Base-by-base conservation (phyloP, 805 yeast genomes). In the Sugiyamaella qingdaonensis region DNA sequence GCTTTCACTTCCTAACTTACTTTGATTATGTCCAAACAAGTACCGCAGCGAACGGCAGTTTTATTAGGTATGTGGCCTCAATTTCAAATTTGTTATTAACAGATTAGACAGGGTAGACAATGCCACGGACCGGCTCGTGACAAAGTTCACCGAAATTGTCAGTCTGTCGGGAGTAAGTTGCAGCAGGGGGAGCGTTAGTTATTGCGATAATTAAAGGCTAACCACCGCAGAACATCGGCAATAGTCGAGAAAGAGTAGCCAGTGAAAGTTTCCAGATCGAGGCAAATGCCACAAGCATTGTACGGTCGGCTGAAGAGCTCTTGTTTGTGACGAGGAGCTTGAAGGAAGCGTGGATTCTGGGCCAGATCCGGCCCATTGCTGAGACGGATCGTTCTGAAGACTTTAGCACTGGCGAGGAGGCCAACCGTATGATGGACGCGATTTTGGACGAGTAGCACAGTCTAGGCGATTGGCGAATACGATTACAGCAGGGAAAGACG, bases 301-400 rank as follows among this genome's bases (percentile, higher is more conserved):
- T 64, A 32, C 59, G 71, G 2, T 68, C 74, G 2, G 65, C 66
- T 7, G 76, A 72, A 52, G 76, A 72, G 49, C 55, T 72, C 56
- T 59, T 72, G 32, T 67, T 64, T 53, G 64, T 72, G 35, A 68
- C 76, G 2, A 60, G 76, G 16, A 62, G 68, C 18, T 55, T 72
- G 35, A 72, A 72, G 54, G 76, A 72, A 56, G 71, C 73, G n/a
- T 72, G 76, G 76, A 61, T 73, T 18, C 61, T 72, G 18, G 75
- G 76, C 19, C 73, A 70, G 54, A 63, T 71, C 10, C 59, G 60
- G 24, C 65, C 67, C 5, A 21, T 49, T 5, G 45, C 32, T 32
- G 54, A 52, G 34, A 48, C 21, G 1, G 48, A 45, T 10, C 52
- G 44, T 19, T 49, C 39, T 11, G 50, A 47, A 8, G 47, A 51